phyloP scores from a whole-genome alignment of 2,329 filamentous ascomycete genomes.

The Xylariaceae sp. region DNA sequence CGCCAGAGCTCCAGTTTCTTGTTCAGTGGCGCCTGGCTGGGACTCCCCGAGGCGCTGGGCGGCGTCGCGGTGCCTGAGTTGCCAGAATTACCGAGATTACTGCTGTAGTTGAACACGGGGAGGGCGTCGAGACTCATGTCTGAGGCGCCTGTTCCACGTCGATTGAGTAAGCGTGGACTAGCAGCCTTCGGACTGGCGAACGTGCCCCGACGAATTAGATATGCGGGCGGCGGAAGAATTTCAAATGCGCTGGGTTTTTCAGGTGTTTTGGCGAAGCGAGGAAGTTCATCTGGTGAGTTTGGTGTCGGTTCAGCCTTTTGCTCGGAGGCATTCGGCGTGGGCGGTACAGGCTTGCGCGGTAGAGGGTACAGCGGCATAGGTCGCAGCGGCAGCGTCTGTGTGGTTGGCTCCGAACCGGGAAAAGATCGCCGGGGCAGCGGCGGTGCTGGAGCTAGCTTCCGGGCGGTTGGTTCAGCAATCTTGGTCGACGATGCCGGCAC shows the following conservation, averaged over 20 bases:
- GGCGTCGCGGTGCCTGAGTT: constrained; percentile 15
- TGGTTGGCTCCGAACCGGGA: constrained; percentile 17
- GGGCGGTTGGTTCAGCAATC: neutral
- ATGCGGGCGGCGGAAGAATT: constrained; percentile 36
- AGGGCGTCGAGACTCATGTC: constrained; percentile 40
- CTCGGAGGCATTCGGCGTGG: constrained; percentile 38
- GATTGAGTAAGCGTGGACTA: constrained; percentile 14
- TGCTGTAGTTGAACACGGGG: constrained; percentile 6
- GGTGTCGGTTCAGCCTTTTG: constrained; percentile 19
- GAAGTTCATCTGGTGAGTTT: neutral
- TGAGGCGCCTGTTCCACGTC: constrained; percentile 35
- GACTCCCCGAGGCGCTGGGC: constrained; percentile 18
- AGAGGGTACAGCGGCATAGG: constrained; percentile 38
- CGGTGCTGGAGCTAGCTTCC: constrained; percentile 30
- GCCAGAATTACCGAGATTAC: constrained; percentile 13
- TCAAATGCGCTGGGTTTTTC: constrained; percentile 11
- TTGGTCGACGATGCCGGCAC: constrained; percentile 18
- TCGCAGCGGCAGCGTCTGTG: constrained; percentile 27
- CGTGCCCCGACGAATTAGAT: constrained; percentile 42
- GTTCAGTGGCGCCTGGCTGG: constrained; percentile 38
- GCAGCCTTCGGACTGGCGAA: constrained; percentile 32
- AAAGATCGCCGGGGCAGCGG: constrained; percentile 35
- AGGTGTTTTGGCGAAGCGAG: neutral
- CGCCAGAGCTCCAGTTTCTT: constrained; percentile 71
- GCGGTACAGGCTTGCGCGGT: constrained; percentile 37